A percentile compares a stretch with the other conserved stretches of the same genome.
These are phyloP conservation scores for Chrysosporium keratinophilum DNA, from an alignment of 2,329 filamentous ascomycete species.

Conservation along the genomic window DNA sequence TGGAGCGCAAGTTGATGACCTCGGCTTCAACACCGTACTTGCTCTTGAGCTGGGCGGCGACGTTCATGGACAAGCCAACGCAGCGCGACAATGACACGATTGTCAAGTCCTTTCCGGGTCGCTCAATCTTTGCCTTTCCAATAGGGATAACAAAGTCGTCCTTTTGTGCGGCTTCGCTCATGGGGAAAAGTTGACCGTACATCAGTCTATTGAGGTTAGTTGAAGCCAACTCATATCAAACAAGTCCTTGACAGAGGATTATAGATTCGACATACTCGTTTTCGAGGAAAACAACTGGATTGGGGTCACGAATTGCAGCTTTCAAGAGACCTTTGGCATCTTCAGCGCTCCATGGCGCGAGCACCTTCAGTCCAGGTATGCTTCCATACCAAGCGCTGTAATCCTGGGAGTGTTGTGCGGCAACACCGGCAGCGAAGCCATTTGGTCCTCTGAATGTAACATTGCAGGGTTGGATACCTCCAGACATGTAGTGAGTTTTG, in stretches of 20 bases:
- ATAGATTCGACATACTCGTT: constrained; percentile 51
- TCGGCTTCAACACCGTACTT: constrained; percentile 94
- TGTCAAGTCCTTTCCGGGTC: constrained; percentile 87
- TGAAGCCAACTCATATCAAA: not conserved
- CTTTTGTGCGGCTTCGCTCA: constrained; percentile 93
- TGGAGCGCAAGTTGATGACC: constrained; percentile 93
- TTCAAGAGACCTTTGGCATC: constrained; percentile 97
- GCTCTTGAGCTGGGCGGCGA: constrained; percentile 84
- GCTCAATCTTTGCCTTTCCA: constrained; percentile 98
- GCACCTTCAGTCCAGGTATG: constrained; percentile 94
- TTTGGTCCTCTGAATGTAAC: constrained; percentile 99
- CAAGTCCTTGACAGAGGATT: not conserved
- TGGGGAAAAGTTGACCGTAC: constrained; percentile 90
- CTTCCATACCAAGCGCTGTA: constrained; percentile 98
- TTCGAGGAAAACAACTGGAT: constrained; percentile 84
- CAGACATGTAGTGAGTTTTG: constrained; percentile 99
- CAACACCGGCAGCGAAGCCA: constrained; percentile 92
- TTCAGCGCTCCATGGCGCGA: constrained; percentile 90
- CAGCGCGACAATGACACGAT: constrained; percentile 91
- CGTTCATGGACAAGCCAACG: constrained; percentile 80
- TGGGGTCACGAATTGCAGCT: constrained; percentile 94
- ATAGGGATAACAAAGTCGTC: constrained; percentile 95
- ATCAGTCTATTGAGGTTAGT: constrained; percentile 44
- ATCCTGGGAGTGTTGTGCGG: constrained; percentile 96
- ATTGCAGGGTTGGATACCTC: constrained; percentile 98